Evolutionary conservation across 805 yeast species (phyloP), one percentile per base, ranked within the genome.

Genomic region (Suhomyces emberorum): DNA sequence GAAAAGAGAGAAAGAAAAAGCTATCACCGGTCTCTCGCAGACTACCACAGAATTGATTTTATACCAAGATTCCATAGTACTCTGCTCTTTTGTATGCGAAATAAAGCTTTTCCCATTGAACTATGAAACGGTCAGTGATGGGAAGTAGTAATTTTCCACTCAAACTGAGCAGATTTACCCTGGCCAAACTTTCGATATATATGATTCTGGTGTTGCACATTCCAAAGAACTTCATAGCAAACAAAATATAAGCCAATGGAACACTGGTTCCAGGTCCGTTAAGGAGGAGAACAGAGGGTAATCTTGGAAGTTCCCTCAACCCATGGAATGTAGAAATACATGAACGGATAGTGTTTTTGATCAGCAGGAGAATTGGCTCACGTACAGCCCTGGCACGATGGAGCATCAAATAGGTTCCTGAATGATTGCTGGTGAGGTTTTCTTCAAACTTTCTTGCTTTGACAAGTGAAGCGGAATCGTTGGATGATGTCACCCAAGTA

Each of bases 181-280:
- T 67, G 0, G 98, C 97, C 28, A 91, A 66, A 32, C 93, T 81
- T 59, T 91, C 98, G 17, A 91, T 66, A 52, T 91, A 93, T 1
- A 93, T 58, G 16, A 93, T 80, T 37, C 74, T 64, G 0, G 87
- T 76, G 17, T 53, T 50, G 28, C 70, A 59, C 2, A 70, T 23
- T 0, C 77, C 81, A 10, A 72, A 33, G 34, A 61, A 62, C 45
- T 78, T 78, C 46, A 78, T 52, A 1, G 68, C 15, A 37, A 81
- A 75, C n/a, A 80, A 52, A 2, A 76, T 63, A 37, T 75, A 73
- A 15, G 85, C 81, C 17, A 86, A 54, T 2, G 89, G 82, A 3
- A 85, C 87, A 16, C 83, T 65, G 1, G 93, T 82, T 0, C 88
- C 96, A 4, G 89, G 97, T 3, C 96, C 96, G 51, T 87, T 87